Evolutionary conservation across 2,329 filamentous ascomycete species (phyloP), one percentile per base, ranked within the genome.

Genomic region (Verticillium alfalfae): DNA sequence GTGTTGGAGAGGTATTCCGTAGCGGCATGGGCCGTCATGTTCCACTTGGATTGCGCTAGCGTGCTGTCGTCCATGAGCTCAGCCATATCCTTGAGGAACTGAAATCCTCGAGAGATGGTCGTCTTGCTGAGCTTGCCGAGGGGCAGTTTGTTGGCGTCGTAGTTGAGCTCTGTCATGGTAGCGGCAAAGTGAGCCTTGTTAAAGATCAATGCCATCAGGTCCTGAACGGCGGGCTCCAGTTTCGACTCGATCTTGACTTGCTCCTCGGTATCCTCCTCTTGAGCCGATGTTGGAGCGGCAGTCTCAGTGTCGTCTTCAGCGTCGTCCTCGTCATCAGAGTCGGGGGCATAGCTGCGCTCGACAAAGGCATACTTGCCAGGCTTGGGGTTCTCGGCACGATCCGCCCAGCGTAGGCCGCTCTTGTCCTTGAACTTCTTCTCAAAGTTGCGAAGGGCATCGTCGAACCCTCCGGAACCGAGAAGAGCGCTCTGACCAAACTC

Each of bases 81-180:
- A 1, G 90, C 84, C 4, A 96, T 80, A 45, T 92, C 85, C 69
- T 95, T 94, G 60, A 97, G 80, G 7, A 87, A 81, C 69, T 92
- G 84, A 71, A 91, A 96, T 8, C 92, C 93, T 15, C 84, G 82
- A 34, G 81, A 83, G 66, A 96, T 89, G 22, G 91, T 95, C 13
- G 83, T 77, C 69, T 93, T 92, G 79, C 90, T 92, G 31, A 96
- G 82, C 71, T 95, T 96, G 5, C 92, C 93, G 1, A 96, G 79
- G 0, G 92, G 92, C 49, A 96, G 78, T 73, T 96, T 96, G 65
- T 89, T 81, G 10, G 84, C 80, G 67, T 92, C 88, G 67, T 92
- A 92, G 66, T 90, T 90, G 66, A 92, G 78, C 1, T 83, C 79
- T 1, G 75, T 72, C 87, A 92, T 90, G 39, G 86, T 84, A 22